Base-by-base conservation (phyloP, 768 basidiomycete genomes). In the Paxillus ammoniavirescens region DNA sequence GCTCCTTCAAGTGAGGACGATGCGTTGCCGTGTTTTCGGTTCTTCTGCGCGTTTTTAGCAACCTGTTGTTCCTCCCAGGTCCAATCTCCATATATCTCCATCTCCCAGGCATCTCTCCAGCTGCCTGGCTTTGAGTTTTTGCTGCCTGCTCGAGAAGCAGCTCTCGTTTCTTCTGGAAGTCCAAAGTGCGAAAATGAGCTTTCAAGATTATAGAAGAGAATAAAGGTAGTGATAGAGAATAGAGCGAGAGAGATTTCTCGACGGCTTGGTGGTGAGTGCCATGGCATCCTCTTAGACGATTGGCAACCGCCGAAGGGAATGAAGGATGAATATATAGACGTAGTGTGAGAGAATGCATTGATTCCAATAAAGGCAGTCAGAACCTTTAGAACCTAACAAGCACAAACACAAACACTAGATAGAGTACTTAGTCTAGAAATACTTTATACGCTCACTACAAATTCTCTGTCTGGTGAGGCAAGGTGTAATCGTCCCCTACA, bases 201-300 rank as follows among this genome's bases (percentile, higher is more conserved):
- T 67, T 90, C 86, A 55, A 91, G 71, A 70, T 93, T 89, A 66
- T 86, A 89, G 37, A 89, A 80, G 42, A 93, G 68, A 28, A 87
- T 70, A 64, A 92, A 89, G 47, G 82, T 69, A 14, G 81, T 73
- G 31, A 90, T 66, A 9, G 84, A 81, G 60, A 87, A 81, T 35
- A 91, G 72, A 55, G 89, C 62, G 60, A 94, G 79, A 9, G 82
- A 76, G 31, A 87, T 60, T 70, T 94, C 93, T 58, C 91, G 82
- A 58, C 86, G 80, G 45, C 80, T 87, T 10, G 87, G 91, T 48
- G 83, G 81, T 3, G 82, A 75, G 41, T 73, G 69, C 86, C 87
- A 89, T 52, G 74, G 71, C 84, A 84, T 86, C 46, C 30, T 52
- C 15, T 30, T 8, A 40, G 44, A 42, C 18, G 36, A 54, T 21